A percentile compares a stretch with the other conserved stretches of the same genome.
Conservation (phyloP, 176 grass and related monocot species). For the Oryza glaberrima region DNA sequence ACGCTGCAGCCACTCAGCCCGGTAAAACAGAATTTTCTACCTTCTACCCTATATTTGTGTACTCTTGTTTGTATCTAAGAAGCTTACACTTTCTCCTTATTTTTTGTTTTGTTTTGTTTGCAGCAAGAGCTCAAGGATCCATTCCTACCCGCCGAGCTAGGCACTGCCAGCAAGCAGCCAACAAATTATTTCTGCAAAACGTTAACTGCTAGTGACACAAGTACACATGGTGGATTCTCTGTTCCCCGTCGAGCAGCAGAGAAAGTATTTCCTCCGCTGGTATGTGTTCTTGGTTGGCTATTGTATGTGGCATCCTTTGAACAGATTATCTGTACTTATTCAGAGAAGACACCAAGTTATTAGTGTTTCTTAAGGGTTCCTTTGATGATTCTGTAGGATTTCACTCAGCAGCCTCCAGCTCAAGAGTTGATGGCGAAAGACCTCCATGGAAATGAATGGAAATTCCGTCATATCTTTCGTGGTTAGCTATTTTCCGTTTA, state of each 20-base stretch:
- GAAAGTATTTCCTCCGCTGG: constrained; percentile 97
- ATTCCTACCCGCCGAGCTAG: constrained; percentile 80
- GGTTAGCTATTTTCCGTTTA: constrained; percentile 48
- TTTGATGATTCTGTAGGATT: constrained; percentile 72
- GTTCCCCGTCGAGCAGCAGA: constrained; percentile 95
- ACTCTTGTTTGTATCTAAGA: constrained; percentile 29
- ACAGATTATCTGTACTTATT: background rate
- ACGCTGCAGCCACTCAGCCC: constrained; percentile 87
- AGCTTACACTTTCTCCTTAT: background rate
- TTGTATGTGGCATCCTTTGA: background rate
- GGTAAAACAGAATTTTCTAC: constrained; percentile 50
- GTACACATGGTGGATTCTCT: constrained; percentile 99
- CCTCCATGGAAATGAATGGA: constrained; percentile 97
- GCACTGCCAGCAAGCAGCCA: constrained; percentile 77
- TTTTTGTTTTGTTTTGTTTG: constrained; percentile 24
- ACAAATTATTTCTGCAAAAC: constrained; percentile 99
- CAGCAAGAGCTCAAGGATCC: constrained; percentile 95
- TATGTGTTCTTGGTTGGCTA: constrained; percentile 38
- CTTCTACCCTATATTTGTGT: constrained; percentile 10
- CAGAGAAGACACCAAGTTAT: constrained; percentile 19
- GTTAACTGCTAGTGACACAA: constrained; percentile 98
- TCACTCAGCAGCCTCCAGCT: constrained; percentile 88
- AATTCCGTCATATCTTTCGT: constrained; percentile 97
- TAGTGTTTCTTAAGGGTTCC: constrained; percentile 38
- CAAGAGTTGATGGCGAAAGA: constrained; percentile 91